Evolutionary conservation across 495 filamentous ascomycete species (phyloP), one percentile per base, ranked within the genome.

Genomic region (Tuber microsphaerosporum): DNA sequence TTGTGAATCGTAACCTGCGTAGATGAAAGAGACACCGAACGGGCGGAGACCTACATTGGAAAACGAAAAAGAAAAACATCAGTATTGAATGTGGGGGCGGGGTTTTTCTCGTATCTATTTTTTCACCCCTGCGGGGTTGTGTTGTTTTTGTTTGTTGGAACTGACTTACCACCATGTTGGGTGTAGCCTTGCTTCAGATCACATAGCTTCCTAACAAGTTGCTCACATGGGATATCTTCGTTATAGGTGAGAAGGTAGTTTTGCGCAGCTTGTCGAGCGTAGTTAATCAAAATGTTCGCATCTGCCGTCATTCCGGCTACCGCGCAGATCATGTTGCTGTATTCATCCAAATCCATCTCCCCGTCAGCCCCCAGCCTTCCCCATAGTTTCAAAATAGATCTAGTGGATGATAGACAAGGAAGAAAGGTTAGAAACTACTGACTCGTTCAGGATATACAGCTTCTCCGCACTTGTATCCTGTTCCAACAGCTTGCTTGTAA

Each of bases 171-270:
- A 88, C 95, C 95, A 85, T 97, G 96, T 85, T 99, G 95, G 78
- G 95, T 99, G 87, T 99, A 99, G 80, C 96, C 94, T 87, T 99
- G 95, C 88, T 99, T 99, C 78, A 97, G 88, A 86, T 99, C 95
- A 86, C 96, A 99, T 82, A 99, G 88, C 78, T 91, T 91, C 81
- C 95, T 93, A 73, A 99, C 95, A 45, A 99, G 93, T 86, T 98
- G 95, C 84, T 98, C 95, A 86, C 95, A 99, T 75, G 95, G 95
- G 81, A 99, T 99, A 83, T 99, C 95, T 90, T 97, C 93, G 88
- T 97, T 97, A 89, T 98, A 99, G 76, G 95, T 99, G 74, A 95
- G 90, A 83, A 99, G 95, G 85, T 98, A 98, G 77, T 90, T 90
- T 86, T 99, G 95, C 75, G 95, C 96, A 82, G 91, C 91, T 89